Conservation (phyloP, 345 rosid species). For the Anacardium occidentale region DNA sequence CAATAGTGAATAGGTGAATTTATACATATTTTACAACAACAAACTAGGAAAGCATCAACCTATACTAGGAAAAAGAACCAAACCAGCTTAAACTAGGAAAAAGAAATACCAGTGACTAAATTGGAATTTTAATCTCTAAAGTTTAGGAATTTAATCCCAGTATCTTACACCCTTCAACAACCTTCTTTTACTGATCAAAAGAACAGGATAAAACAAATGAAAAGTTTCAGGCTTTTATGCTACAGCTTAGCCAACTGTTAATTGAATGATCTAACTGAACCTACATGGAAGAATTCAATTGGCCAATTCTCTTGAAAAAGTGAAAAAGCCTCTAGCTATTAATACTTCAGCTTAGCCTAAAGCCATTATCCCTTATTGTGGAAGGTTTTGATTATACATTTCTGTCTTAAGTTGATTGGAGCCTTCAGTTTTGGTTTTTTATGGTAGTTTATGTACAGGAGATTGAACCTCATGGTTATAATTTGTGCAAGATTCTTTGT, state of each 20-base stretch:
- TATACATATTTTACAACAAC: too few relatives aligned
- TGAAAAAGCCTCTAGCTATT: background rate
- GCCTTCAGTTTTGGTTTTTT: background rate
- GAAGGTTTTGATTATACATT: background rate
- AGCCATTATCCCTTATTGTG: background rate
- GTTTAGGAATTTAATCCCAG: too few relatives aligned
- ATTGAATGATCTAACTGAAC: too few relatives aligned
- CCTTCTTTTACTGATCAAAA: too few relatives aligned
- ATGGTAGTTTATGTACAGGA: background rate
- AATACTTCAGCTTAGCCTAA: background rate
- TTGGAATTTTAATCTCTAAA: too few relatives aligned
- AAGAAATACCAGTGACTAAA: too few relatives aligned
- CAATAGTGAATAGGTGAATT: too few relatives aligned
- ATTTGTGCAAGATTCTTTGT: constrained; percentile 13
- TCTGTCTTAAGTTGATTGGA: constrained; percentile 1
- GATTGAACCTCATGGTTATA: background rate
- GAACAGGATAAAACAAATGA: background rate
- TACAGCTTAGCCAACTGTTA: background rate
- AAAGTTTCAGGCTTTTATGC: background rate
- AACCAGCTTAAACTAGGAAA: too few relatives aligned
- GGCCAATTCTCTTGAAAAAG: background rate
- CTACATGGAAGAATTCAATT: too few relatives aligned
- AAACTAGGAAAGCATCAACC: too few relatives aligned
- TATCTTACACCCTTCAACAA: too few relatives aligned
- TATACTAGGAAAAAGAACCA: too few relatives aligned